These are phyloP conservation scores for Populus hybrid DNA, from an alignment of 441 rosid species.

Conservation along the genomic window DNA sequence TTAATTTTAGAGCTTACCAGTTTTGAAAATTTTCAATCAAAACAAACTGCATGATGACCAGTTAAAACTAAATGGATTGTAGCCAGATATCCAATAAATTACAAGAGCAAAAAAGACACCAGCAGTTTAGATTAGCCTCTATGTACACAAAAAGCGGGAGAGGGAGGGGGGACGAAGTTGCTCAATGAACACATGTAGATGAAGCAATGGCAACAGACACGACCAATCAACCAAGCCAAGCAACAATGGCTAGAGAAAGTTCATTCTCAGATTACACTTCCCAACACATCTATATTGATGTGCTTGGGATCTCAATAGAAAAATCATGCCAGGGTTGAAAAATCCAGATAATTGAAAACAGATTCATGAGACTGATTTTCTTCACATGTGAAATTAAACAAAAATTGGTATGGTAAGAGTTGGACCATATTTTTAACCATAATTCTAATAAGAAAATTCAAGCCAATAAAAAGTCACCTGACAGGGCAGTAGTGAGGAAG, in stretches of 20 bases:
- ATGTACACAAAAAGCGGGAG: not conserved
- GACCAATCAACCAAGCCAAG: slow-evolving; percentile 1
- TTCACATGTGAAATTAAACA: not conserved
- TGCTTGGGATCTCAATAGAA: slow-evolving; percentile 3
- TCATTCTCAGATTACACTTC: not conserved
- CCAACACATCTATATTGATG: not conserved
- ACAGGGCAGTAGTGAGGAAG: slow-evolving; percentile 97
- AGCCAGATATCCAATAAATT: not conserved
- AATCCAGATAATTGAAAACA: not conserved
- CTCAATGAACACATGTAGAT: not conserved
- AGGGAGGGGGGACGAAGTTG: not conserved
- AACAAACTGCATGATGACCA: not conserved
- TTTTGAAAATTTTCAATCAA: not conserved
- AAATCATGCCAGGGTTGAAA: not conserved
- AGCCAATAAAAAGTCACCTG: slow-evolving; percentile 47
- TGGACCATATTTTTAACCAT: not conserved
- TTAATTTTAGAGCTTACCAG: not conserved
- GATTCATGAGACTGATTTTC: not conserved
- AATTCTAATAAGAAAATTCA: not conserved
- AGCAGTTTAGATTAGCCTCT: not conserved
- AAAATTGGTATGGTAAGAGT: not conserved
- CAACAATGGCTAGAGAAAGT: not conserved
- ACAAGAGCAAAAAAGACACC: not conserved
- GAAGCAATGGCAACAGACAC: not conserved
- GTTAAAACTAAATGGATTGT: not conserved